Conservation (phyloP, 768 basidiomycete species). For the Leccinellum rugosiceps region DNA sequence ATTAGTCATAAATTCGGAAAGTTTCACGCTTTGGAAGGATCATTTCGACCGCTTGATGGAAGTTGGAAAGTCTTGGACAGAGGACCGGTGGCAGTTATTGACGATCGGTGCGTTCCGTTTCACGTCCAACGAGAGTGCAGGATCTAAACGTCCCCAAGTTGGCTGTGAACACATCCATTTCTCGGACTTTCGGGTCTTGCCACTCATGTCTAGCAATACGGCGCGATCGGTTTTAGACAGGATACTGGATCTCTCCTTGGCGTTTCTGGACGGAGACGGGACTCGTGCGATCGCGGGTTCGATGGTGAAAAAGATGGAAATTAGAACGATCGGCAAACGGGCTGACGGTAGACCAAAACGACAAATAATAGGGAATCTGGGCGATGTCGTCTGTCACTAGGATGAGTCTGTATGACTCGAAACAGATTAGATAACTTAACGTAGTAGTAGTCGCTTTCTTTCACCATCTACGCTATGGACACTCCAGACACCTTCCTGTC, state of each 20-base stretch:
- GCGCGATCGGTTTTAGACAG: slow-evolving; percentile 22
- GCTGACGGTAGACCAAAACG: slow-evolving; percentile 25
- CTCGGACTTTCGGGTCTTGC: slow-evolving; percentile 29
- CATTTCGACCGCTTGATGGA: slow-evolving; percentile 62
- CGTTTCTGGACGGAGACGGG: slow-evolving; percentile 21
- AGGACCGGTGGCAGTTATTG: slow-evolving; percentile 39
- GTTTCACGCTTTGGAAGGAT: slow-evolving; percentile 74
- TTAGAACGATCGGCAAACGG: slow-evolving; percentile 18
- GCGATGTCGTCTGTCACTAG: slow-evolving; percentile 26
- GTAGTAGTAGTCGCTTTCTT: neutral
- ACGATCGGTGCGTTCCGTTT: slow-evolving; percentile 43
- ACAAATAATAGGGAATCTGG: slow-evolving; percentile 19
- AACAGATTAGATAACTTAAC: slow-evolving; percentile 26
- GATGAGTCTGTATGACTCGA: neutral
- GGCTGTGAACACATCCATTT: slow-evolving; percentile 26
- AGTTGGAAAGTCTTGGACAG: slow-evolving; percentile 55
- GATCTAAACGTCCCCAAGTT: slow-evolving; percentile 12
- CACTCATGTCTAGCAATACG: slow-evolving; percentile 15
- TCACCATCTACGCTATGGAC: slow-evolving; percentile 3
- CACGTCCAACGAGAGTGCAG: neutral
- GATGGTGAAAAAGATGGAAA: slow-evolving; percentile 20
- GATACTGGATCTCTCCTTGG: slow-evolving; percentile 19
- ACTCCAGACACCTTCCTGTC: slow-evolving; percentile 11
- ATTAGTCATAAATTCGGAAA: slow-evolving; percentile 73
- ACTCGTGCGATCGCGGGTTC: neutral